Evolutionary conservation across 1,139 yeast genomes (phyloP).

Genomic region (Zygoascus sp.): DNA sequence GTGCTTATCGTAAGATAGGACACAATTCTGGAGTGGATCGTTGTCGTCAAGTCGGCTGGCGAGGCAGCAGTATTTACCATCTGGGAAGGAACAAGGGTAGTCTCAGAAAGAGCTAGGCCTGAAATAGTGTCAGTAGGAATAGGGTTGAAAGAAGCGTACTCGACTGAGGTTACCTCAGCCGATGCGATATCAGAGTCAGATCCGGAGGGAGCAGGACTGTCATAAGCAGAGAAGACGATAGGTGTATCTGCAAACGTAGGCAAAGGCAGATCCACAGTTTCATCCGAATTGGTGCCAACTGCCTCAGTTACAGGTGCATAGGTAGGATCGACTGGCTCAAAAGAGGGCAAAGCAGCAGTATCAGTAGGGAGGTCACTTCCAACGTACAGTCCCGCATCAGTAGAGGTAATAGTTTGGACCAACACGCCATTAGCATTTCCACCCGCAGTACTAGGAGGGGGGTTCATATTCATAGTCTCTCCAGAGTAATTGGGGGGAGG

Average conservation of each 20-base stretch:
- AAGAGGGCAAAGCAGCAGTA: neutral
- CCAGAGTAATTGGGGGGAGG: neutral
- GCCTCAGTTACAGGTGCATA: neutral
- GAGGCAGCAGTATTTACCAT: neutral
- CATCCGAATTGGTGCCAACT: neutral
- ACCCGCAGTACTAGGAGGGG: slow-evolving; percentile 4
- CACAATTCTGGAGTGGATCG: neutral
- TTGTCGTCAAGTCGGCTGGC: neutral
- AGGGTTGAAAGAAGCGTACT: neutral
- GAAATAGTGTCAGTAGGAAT: neutral
- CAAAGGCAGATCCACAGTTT: neutral
- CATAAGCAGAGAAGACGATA: neutral
- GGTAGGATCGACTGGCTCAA: neutral
- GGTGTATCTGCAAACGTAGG: neutral
- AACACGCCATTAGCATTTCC: neutral
- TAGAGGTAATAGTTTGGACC: neutral
- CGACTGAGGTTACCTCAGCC: neutral
- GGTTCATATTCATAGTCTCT: neutral
- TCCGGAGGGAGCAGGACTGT: neutral
- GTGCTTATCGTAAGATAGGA: neutral
- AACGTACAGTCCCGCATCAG: neutral
- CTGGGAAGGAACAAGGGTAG: neutral
- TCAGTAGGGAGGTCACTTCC: slow-evolving; percentile 2
- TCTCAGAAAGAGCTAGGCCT: neutral
- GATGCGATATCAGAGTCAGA: neutral